These are phyloP conservation scores for Gentiana macrophylla DNA, from an alignment of 257 asterid genomes.

Conservation along the genomic window DNA sequence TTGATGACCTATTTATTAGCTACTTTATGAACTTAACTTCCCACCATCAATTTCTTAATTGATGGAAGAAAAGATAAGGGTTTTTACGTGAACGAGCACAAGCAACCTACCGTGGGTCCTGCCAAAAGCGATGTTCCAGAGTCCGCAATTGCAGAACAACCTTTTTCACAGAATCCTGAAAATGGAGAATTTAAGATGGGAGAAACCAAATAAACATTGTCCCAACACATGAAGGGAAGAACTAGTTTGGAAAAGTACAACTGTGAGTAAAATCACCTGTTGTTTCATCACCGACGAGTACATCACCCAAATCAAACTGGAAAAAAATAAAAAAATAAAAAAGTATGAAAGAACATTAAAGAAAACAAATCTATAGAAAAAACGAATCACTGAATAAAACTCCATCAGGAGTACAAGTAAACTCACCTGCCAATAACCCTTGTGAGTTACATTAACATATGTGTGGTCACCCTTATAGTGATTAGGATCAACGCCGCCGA, in stretches of 20 bases:
- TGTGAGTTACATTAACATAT: conserved; percentile 65
- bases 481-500: conserved; percentile 78
- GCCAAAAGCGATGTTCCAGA: conserved; percentile 93
- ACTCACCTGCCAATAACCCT: conserved; percentile 92
- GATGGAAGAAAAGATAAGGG: too few species aligned
- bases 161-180: conserved; percentile 63
- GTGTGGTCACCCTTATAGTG: conserved; percentile 82
- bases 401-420: not conserved
- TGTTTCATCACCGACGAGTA: conserved; percentile 57
- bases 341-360: not conserved
- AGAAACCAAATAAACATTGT: conserved; percentile 9
- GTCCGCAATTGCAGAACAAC: conserved; percentile 92
- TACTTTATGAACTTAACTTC: too few species aligned
- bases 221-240: not conserved
- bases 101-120: conserved; percentile 75
- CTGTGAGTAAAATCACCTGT: conserved; percentile 37
- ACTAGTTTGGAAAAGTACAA: conserved; percentile 6
- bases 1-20: too few species aligned
- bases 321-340: conserved; percentile 5
- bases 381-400: not conserved
- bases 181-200: not conserved
- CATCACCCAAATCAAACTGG: conserved; percentile 86
- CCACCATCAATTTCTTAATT: too few species aligned
- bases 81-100: not conserved
- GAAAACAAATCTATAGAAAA: too few species aligned